A percentile compares a stretch with the other conserved stretches of the same genome.
Evolutionary conservation across 1,284 basidiomycete genomes (phyloP).

Genomic region (Ceratobasidium sp.): DNA sequence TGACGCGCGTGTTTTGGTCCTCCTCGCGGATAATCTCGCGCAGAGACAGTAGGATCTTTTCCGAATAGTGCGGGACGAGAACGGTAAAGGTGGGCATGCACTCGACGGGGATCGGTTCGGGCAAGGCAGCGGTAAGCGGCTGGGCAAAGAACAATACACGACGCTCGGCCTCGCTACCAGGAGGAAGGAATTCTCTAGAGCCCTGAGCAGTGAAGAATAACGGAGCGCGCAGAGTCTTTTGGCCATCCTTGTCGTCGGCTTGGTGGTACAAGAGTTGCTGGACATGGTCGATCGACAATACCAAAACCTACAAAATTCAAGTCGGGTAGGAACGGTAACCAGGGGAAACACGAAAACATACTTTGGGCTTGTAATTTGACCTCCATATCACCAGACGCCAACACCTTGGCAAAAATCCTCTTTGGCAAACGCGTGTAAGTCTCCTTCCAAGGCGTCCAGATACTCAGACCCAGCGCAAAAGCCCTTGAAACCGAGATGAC

Average conservation of each 20-base stretch:
- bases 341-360: slow-evolving; percentile 91
- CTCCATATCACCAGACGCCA: slow-evolving; percentile 93
- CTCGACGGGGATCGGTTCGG: slow-evolving; percentile 91
- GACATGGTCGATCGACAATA: slow-evolving; percentile 96
- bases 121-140: slow-evolving; percentile 89
- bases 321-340: too few relatives aligned
- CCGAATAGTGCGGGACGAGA: slow-evolving; percentile 94
- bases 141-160: slow-evolving; percentile 98
- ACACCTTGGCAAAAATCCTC: slow-evolving; percentile 92
- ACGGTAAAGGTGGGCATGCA: slow-evolving; percentile 98
- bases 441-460: slow-evolving; percentile 98
- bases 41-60: slow-evolving; percentile 94
- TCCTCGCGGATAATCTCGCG: slow-evolving; percentile 97
- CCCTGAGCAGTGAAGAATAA: slow-evolving; percentile 95
- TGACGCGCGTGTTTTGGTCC: slow-evolving; percentile 94
- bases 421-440: slow-evolving; percentile 94
- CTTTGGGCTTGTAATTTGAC: slow-evolving; percentile 98
- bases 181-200: slow-evolving; percentile 94
- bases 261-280: slow-evolving; percentile 96
- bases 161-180: slow-evolving; percentile 91
- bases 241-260: slow-evolving; percentile 85
- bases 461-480: slow-evolving; percentile 92
- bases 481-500: slow-evolving; percentile 82
- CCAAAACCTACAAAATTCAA: too few relatives aligned
- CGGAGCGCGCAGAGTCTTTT: slow-evolving; percentile 89